Conservation (phyloP, 352 stramenopile genomes). For the Pythium phragmiticola region DNA sequence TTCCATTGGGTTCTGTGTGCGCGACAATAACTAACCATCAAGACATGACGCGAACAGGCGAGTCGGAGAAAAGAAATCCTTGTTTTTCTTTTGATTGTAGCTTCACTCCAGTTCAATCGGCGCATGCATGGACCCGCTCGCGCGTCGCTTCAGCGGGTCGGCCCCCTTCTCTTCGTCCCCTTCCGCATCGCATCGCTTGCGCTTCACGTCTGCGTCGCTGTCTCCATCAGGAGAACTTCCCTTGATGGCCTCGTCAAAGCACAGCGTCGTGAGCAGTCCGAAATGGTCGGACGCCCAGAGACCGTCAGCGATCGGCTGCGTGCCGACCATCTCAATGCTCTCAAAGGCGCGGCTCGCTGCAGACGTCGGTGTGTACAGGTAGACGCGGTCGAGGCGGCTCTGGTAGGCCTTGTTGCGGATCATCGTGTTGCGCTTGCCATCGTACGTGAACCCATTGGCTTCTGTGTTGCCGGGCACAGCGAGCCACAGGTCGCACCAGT, state of each 20-base stretch:
- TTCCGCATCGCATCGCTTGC: conserved; percentile 8
- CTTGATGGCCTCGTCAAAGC: conserved; percentile 19
- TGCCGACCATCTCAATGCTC: conserved; percentile 59
- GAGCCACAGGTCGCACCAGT: conserved; percentile 76
- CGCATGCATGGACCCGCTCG: conserved; percentile 3
- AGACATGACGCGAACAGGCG: not conserved
- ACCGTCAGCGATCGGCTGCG: conserved; percentile 60
- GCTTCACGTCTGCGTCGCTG: conserved; percentile 13
- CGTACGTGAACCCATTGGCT: conserved; percentile 75
- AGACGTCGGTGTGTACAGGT: conserved; percentile 40
- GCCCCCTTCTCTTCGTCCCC: not conserved
- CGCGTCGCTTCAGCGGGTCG: not conserved
- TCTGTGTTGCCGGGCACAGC: conserved; percentile 63
- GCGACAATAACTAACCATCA: not conserved
- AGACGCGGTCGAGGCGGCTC: conserved; percentile 76
- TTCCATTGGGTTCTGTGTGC: too few species aligned
- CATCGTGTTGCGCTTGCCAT: conserved; percentile 56
- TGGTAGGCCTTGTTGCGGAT: conserved; percentile 61
- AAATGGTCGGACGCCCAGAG: conserved; percentile 80
- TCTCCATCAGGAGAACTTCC: not conserved
- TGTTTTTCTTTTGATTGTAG: not conserved
- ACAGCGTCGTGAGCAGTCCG: conserved; percentile 45
- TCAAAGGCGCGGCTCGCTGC: conserved; percentile 9
- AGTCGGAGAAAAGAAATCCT: not conserved
- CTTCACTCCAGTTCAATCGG: conserved; percentile 21